Percentiles rank a stretch among this genome's conserved stretches.
These are phyloP conservation scores for Cerrena zonata DNA, from an alignment of 1,284 basidiomycete genomes.

Conservation along the genomic window DNA sequence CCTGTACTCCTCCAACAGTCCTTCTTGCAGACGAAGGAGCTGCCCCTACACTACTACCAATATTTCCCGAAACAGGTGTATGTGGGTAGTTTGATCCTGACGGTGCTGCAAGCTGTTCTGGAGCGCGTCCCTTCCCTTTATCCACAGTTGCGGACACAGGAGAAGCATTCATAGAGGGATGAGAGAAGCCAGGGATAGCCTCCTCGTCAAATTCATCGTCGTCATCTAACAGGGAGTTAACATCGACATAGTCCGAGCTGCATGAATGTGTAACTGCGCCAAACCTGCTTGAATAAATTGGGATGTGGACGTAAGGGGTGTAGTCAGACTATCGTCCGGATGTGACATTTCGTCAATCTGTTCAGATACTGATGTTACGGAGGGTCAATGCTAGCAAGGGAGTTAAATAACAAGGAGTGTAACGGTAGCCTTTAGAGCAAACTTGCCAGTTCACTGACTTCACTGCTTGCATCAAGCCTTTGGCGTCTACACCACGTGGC, in stretches of 20 bases:
- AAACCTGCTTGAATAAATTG: slow-evolving; percentile 72
- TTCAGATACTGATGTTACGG: not conserved
- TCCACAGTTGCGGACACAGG: slow-evolving; percentile 31
- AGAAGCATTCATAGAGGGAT: slow-evolving; percentile 44
- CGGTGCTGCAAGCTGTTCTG: slow-evolving; percentile 50
- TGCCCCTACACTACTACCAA: slow-evolving; percentile 47
- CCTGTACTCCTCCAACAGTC: slow-evolving; percentile 74
- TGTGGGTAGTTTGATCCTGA: slow-evolving; percentile 26
- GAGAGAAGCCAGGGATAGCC: slow-evolving; percentile 69
- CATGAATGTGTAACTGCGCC: slow-evolving; percentile 2
- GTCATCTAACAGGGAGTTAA: slow-evolving; percentile 39
- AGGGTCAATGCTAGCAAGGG: too few relatives aligned
- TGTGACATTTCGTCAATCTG: slow-evolving; percentile 22
- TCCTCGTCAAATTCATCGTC: slow-evolving; percentile 78
- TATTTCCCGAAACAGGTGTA: slow-evolving; percentile 61
- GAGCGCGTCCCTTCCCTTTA: slow-evolving; percentile 67
- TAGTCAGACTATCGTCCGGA: slow-evolving; percentile 25
- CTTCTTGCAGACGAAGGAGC: slow-evolving; percentile 45
- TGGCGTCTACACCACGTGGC: too few relatives aligned
- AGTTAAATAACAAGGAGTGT: too few relatives aligned
- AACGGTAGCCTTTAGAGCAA: too few relatives aligned
- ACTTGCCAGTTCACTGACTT: too few relatives aligned
- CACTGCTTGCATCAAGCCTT: too few relatives aligned
- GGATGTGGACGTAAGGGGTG: slow-evolving; percentile 57
- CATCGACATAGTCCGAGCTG: too few relatives aligned